Evolutionary conservation across 805 yeast species (phyloP).

Genomic region (Torulaspora franciscae): DNA sequence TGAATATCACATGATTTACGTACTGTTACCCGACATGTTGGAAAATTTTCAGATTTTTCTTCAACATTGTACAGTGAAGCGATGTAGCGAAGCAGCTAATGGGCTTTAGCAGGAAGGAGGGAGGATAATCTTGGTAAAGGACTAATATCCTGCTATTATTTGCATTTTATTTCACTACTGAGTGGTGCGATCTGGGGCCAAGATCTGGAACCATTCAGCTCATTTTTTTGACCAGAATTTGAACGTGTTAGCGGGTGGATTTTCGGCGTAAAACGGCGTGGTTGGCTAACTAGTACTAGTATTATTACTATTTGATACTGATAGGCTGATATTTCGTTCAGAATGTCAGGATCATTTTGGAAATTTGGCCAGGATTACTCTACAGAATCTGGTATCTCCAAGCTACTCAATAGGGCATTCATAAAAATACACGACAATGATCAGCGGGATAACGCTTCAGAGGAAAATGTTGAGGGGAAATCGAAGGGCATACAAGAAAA

Average conservation of each 20-base stretch:
- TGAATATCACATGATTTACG: background rate
- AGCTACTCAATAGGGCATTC: slow-evolving; percentile 39
- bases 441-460: slow-evolving; percentile 1
- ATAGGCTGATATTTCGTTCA: background rate
- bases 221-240: background rate
- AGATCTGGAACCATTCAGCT: background rate
- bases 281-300: background rate
- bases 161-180: background rate
- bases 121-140: background rate
- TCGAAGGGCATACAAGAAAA: background rate
- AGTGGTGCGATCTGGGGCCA: background rate
- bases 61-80: slow-evolving; percentile 3
- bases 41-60: slow-evolving; percentile 9
- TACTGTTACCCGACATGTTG: slow-evolving; percentile 11
- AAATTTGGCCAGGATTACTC: slow-evolving; percentile 55
- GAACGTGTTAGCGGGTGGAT: background rate
- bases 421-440: slow-evolving; percentile 22
- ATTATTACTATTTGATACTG: too few species aligned
- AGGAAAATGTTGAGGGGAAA: background rate
- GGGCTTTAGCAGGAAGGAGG: background rate
- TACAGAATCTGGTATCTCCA: slow-evolving; percentile 51
- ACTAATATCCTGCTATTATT: background rate
- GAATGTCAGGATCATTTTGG: slow-evolving; percentile 52
- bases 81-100: slow-evolving; percentile 2
- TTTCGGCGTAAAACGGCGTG: background rate